Percentiles rank a stretch among this genome's conserved stretches.
These are phyloP conservation scores for Lactarius indigo DNA, from an alignment of 768 basidiomycete genomes.

Conservation along the genomic window DNA sequence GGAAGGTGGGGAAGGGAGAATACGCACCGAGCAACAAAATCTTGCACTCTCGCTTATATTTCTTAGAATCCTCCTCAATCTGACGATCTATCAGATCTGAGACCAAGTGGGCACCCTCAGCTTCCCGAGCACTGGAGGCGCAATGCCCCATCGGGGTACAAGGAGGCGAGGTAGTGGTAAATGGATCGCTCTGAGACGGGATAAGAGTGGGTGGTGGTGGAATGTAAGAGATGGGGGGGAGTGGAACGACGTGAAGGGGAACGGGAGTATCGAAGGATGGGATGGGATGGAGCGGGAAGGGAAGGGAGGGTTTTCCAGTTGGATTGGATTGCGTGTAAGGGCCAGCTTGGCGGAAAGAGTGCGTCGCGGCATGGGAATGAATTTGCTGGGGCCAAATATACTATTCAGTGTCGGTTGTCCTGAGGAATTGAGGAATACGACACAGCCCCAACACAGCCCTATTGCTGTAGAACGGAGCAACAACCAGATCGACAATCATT, in stretches of 20 bases:
- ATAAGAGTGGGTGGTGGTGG: neutral
- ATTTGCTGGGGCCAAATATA: too few species aligned
- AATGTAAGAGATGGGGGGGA: neutral
- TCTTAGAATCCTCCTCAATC: constrained; percentile 81
- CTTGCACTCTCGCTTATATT: constrained; percentile 86
- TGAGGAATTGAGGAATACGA: too few species aligned
- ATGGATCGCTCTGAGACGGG: neutral
- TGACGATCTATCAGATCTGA: constrained; percentile 76
- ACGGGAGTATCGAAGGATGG: neutral
- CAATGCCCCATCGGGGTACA: constrained; percentile 58
- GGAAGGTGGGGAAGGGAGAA: neutral
- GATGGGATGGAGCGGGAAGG: neutral
- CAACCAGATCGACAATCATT: too few species aligned
- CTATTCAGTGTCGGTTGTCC: too few species aligned
- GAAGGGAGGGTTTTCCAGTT: neutral
- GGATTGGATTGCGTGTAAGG: neutral
- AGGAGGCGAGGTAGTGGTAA: neutral
- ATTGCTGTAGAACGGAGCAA: too few species aligned
- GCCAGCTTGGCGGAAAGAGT: too few species aligned
- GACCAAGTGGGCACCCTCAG: constrained; percentile 47
- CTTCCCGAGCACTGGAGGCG: constrained; percentile 52
- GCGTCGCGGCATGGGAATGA: too few species aligned
- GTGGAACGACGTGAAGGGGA: neutral
- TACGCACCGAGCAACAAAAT: constrained; percentile 84
- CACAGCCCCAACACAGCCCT: too few species aligned